Evolutionary conservation across 352 stramenopile species (phyloP), one percentile per base, ranked within the genome.

Genomic region (Phytophthora pisi): DNA sequence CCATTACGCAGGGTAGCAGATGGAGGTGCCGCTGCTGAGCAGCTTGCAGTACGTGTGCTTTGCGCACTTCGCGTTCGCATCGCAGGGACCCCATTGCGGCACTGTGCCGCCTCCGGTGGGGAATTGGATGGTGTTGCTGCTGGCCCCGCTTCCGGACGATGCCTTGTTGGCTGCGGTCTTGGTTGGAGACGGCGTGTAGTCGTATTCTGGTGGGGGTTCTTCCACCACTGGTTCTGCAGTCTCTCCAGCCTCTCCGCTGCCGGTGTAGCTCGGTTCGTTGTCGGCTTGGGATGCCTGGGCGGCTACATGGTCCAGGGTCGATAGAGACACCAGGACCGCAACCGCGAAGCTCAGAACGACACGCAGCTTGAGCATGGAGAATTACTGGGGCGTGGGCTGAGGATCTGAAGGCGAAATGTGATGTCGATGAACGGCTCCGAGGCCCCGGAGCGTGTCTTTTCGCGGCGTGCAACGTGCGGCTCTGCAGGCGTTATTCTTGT

Each of bases 1-100:
- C 26, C 26, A 30, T 30, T 68, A 56, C 10, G 26, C 52, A 68
- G 65, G 58, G 28, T 72, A 72, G 46, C 57, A 72, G 11, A 72
- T 20, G 18, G 64, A 63, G 10, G 67, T 63, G 13, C 43, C 38
- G 51, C 30, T 68, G 38, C 7, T 24, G 36, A 72, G 13, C 9
- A 23, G 6, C 52, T 68, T 72, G 58, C 64, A 72, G 58, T 42
- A 66, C 0, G 64, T 63, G 5, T 34, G 43, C 18, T 31, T 30
- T 15, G 31, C 58, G 28, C 59, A 72, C 1, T 23, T 59, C 2
- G 23, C 10, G 54, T 40, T 49, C 2, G 45, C 42, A 5, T 38
- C 36, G 45, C 57, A 71, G 30, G 28, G 18, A 7, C 63, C 56
- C 56, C 55, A 70, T 18, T 40, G 56, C 7, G 40, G 40, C 40